Conservation (phyloP, 208 protist genomes). For the Zelonia costaricensis region DNA sequence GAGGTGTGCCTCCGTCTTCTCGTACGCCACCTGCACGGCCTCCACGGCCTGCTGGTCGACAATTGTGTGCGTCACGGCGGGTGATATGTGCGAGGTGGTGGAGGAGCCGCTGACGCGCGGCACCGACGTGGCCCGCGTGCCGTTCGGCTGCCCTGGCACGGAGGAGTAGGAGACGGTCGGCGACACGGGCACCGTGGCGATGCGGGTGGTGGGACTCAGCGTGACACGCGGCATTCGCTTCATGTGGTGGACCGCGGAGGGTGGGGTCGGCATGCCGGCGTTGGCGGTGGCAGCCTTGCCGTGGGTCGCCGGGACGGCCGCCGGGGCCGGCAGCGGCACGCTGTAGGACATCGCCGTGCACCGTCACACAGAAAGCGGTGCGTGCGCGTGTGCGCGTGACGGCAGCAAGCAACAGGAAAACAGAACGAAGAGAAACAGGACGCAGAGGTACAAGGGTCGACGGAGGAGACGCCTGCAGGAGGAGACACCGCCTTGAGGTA, state of each 20-base stretch:
- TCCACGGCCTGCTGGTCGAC: constrained; percentile 2
- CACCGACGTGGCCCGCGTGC: background rate
- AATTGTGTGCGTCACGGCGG: background rate
- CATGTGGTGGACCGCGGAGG: background rate
- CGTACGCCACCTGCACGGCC: constrained; percentile 24
- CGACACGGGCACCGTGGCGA: constrained; percentile 14
- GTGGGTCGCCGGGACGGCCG: too few species aligned
- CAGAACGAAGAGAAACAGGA: constrained; percentile 3
- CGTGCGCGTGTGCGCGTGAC: background rate
- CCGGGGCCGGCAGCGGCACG: too few species aligned
- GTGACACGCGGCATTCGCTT: constrained; percentile 17
- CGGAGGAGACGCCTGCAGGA: too few species aligned
- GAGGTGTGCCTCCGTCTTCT: constrained; percentile 43
- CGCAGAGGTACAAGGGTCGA: constrained; percentile 1
- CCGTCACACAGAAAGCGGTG: too few species aligned
- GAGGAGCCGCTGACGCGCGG: background rate
- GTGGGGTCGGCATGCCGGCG: background rate
- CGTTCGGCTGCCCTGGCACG: background rate
- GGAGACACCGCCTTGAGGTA: too few species aligned
- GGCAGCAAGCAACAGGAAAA: background rate
- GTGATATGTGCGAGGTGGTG: constrained; percentile 1
- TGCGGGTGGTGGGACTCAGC: constrained; percentile 23
- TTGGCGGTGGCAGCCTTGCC: background rate
- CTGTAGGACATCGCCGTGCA: too few species aligned
- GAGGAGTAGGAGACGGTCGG: background rate